Base-by-base conservation (phyloP, 2,329 filamentous ascomycete genomes). In the Fusarium pseudonygamai region DNA sequence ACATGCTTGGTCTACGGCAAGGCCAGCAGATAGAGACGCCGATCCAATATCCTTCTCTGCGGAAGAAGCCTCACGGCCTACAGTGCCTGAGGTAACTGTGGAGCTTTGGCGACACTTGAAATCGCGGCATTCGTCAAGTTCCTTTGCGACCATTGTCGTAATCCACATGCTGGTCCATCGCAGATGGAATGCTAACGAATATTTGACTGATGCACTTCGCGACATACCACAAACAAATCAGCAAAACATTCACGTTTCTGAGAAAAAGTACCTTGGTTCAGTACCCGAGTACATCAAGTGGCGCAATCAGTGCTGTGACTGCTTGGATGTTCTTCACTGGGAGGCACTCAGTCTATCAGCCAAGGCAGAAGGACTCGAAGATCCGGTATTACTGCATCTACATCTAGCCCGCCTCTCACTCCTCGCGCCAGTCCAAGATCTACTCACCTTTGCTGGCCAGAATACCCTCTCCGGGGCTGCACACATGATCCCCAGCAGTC, bases 11-110 rank as follows among this genome's bases (percentile, higher is more conserved):
- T 50, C 22, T 10, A 50, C 5, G 1, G 26, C 26, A 8, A 34
- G 1, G 5, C 14, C 1, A 24, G 1, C 15, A 5, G 30, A 0
- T 1, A 0, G 16, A 50, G 10, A 20, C 9, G 47, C 5, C 5
- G 22, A 16, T 12, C 1, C 11, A 10, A 10, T 13, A 14, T 13
- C 47, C 0, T 50, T 50, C 30, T n/a, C 47, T 16, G 12, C 30
- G 5, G 47, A 50, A 20, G 47, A 50, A 24, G 11, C 30, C 30
- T 50, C 47, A 34, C 30, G 47, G 18, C 22, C 22, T 34, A 34
- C 30, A 5, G 30, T 34, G 16, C 47, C 28, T 24, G 22, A 50
- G 10, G 47, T 50, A 20, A 50, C 47, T 10, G 2, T 34, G 7
- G 15, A 34, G 6, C 30, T 50, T 13, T 50, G 47, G 47, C 30